Percentiles rank a stretch among this genome's conserved stretches.
These are phyloP conservation scores for Byssothecium circinans DNA, from an alignment of 2,329 filamentous ascomycete species.

Conservation along the genomic window DNA sequence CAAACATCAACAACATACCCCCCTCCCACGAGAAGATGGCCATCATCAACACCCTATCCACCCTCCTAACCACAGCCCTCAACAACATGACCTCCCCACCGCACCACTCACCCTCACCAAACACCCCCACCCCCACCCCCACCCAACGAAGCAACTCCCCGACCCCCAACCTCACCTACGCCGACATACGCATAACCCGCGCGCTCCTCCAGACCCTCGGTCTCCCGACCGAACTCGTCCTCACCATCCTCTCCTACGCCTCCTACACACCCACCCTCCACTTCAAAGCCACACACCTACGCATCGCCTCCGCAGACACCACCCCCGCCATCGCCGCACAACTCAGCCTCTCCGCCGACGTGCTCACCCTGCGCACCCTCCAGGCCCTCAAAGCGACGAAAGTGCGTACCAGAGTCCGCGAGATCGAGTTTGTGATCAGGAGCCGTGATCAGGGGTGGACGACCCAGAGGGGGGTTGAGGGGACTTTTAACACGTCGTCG, in stretches of 20 bases:
- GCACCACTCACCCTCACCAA: too few relatives aligned
- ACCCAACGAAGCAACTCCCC: background rate
- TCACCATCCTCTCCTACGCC: conserved; percentile 30
- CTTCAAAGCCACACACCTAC: background rate
- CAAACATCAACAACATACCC: too few relatives aligned
- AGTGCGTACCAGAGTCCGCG: conserved; percentile 22
- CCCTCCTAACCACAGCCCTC: too few relatives aligned
- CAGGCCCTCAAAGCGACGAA: conserved; percentile 5
- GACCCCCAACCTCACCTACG: conserved; percentile 17
- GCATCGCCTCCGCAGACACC: conserved; percentile 4
- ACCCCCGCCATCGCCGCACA: conserved; percentile 6
- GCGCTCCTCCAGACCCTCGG: conserved; percentile 22
- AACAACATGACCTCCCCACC: background rate
- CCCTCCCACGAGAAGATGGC: too few relatives aligned
- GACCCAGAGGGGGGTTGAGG: conserved; percentile 21
- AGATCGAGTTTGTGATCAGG: conserved; percentile 25
- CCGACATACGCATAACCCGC: conserved; percentile 26
- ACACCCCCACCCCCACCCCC: too few relatives aligned
- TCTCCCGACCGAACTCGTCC: conserved; percentile 35
- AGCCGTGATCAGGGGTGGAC: conserved; percentile 41
- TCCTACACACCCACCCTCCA: conserved; percentile 26
- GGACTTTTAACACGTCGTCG: conserved; percentile 33
- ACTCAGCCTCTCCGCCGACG: conserved; percentile 18
- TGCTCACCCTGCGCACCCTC: conserved; percentile 14
- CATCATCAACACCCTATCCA: too few relatives aligned